A percentile compares a stretch with the other conserved stretches of the same genome.
These are phyloP conservation scores for Otatea glauca DNA, from an alignment of 176 grass and related monocot genomes.

Conservation along the genomic window DNA sequence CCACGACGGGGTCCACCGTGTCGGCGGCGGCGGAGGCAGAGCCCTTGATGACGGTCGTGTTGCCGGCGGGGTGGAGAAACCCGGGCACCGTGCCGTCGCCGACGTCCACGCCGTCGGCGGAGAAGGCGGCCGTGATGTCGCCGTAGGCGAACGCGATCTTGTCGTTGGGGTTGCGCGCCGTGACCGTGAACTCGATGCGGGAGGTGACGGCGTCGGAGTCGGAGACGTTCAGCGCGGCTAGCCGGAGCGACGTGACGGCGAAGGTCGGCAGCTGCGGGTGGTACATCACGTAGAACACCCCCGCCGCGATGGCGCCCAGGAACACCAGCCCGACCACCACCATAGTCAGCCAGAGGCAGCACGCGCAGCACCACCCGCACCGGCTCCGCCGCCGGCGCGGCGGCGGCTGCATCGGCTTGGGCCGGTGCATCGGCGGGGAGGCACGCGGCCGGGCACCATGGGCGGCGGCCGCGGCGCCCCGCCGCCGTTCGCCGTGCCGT, in stretches of 20 bases:
- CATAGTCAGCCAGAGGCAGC: slow-evolving; percentile 80
- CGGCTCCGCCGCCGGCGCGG: slow-evolving; percentile 45
- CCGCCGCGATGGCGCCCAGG: slow-evolving; percentile 78
- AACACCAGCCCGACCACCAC: slow-evolving; percentile 66
- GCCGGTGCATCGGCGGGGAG: slow-evolving; percentile 61
- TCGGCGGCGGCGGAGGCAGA: slow-evolving; percentile 36
- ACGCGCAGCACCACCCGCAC: slow-evolving; percentile 79
- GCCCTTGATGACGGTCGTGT: slow-evolving; percentile 75
- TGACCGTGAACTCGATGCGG: slow-evolving; percentile 81
- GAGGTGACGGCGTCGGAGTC: slow-evolving; percentile 80
- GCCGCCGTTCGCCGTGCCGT: slow-evolving; percentile 52
- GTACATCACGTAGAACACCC: slow-evolving; percentile 84
- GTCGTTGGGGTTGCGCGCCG: slow-evolving; percentile 83
- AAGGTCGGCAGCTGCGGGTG: slow-evolving; percentile 74
- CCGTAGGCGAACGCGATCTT: slow-evolving; percentile 79
- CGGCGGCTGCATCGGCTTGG: slow-evolving; percentile 53
- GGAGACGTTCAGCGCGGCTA: slow-evolving; percentile 69
- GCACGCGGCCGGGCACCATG: slow-evolving; percentile 61
- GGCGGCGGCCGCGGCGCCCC: slow-evolving; percentile 35
- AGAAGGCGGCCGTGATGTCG: slow-evolving; percentile 68
- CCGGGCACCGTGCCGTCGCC: slow-evolving; percentile 71
- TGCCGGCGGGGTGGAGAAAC: slow-evolving; percentile 68
- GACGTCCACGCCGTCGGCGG: slow-evolving; percentile 53
- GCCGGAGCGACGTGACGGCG: slow-evolving; percentile 75
- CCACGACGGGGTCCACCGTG: slow-evolving; percentile 69